Evolutionary conservation across 140 eudicot species (phyloP), one percentile per base, ranked within the genome.

Genomic region (Erigeron philadelphicus): DNA sequence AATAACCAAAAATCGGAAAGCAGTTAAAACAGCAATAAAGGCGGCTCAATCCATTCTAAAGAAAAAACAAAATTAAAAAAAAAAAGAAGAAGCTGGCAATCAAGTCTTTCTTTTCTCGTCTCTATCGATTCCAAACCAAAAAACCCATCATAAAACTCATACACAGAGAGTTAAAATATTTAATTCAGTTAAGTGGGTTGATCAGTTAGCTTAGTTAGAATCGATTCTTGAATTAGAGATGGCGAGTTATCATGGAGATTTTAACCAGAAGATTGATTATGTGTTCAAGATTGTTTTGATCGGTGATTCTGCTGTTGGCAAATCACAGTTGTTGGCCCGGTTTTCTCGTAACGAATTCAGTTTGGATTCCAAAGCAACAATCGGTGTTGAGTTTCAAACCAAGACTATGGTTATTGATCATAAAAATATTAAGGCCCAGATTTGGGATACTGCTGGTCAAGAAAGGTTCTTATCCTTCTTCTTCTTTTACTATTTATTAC

Each of bases 401-500:
- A 78, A 81, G 45, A 88, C 96, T 68, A 61, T 88, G 38, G 71
- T 61, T 0, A 75, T 86, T 70, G 90, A 88, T 81, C 90, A 81
- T 49, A 86, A 86, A 82, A 81, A 81, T 52, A 72, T 88, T 72
- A 88, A 88, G 83, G 96, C 96, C 69, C 96, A 86, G 86, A 88
- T 88, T 78, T 88, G 96, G 94, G 96, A 88, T 68, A 88, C 96
- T 12, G 94, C 94, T 49, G 96, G 96, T 68, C 96, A 88, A 72
- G 96, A 88, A 58, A 84, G 96, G 96, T 89, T 11, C 9, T 35
- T 57, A 16, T 0, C 11, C 1, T 55, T 40, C 63, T 23, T 40
- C 63, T 23, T 54, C 11, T 46, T 46, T 11, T 9, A 35, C 35
- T 67, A 2, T 67, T 40, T 67, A 0, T 50, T 31, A 31, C 3